Base-by-base conservation (phyloP, 768 basidiomycete genomes). In the Mycena vitilis region DNA sequence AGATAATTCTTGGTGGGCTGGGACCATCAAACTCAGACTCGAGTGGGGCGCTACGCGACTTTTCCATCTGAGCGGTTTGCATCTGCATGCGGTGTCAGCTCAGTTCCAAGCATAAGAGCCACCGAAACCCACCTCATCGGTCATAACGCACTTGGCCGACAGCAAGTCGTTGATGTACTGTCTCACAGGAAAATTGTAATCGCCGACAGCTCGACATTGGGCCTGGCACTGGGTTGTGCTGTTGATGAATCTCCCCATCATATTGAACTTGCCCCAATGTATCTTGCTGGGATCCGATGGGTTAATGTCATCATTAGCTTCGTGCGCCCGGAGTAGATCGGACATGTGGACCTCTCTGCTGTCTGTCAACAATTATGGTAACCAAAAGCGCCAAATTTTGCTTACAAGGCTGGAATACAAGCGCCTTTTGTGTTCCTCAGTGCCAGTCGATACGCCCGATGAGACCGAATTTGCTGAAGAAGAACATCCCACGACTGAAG, bases 191-290 rank as follows among this genome's bases (percentile, higher is more conserved):
- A 92, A 91, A 51, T 84, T 82, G 72, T 93, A 92, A 53, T 90
- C 88, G 53, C 75, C 77, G 6, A 86, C 81, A 61, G 83, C 84
- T 56, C 86, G 86, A 75, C 92, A 95, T 66, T 92, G 89, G 12
- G 87, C 80, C 79, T 97, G 95, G 73, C 92, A 95, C 68, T 92
- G 87, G 0, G 86, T 85, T 8, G 95, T 92, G 73, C 87, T 89
- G 58, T 88, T 86, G 63, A 97, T 89, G 74, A 96, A 95, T 67
- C 90, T 87, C 37, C 92, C 96, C 83, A 98, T 92, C 87, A 95
- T 91, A 71, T 91, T 92, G 79, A 93, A 98, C 80, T 99, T 99
- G 34, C 91, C 94, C 97, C 97, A 99, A 74, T 98, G 95, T 61
- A 98, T 93, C 75, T 89, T 89, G 47, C 78, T 82, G 5, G 89